Evolutionary conservation across 73 alveolate species (phyloP).

Genomic region (Effrenium voratum): DNA sequence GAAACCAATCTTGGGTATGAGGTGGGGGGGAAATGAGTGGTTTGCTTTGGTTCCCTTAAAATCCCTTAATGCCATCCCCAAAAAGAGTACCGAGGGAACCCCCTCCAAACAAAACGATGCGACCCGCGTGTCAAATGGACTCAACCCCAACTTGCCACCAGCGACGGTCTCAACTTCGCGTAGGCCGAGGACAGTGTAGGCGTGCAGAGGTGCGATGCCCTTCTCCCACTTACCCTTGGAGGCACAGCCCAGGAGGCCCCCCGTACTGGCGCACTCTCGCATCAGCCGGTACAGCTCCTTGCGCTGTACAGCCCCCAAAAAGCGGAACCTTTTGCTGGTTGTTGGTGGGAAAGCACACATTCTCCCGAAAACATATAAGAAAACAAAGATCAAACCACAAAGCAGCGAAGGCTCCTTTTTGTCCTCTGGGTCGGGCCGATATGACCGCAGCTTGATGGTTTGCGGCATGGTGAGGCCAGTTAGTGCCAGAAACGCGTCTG

Average conservation of each 20-base stretch:
- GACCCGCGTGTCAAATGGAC: no score
- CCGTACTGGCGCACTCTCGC: constrained; percentile 15
- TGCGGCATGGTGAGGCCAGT: not conserved
- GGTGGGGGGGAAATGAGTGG: no score
- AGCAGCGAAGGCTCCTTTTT: not conserved
- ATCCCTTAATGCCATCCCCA: no score
- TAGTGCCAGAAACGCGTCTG: not conserved
- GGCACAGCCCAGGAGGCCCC: not conserved
- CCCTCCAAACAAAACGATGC: no score
- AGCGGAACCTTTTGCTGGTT: not conserved
- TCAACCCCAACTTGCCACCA: no score
- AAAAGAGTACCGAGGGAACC: no score
- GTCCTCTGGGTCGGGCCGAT: not conserved
- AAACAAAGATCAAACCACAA: no score
- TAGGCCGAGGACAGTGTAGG: not conserved
- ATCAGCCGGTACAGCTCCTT: not conserved
- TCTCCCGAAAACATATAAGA: no score
- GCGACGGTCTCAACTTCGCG: not conserved
- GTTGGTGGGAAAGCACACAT: not conserved
- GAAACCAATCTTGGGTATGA: no score
- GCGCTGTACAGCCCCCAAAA: not conserved
- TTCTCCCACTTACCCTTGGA: constrained; percentile 23
- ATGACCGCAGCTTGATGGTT: not conserved
- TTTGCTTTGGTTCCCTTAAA: no score
- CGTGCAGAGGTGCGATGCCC: constrained; percentile 21